These are phyloP conservation scores for Plenodomus biglobosus DNA, from an alignment of 2,329 filamentous ascomycete species.

Conservation along the genomic window DNA sequence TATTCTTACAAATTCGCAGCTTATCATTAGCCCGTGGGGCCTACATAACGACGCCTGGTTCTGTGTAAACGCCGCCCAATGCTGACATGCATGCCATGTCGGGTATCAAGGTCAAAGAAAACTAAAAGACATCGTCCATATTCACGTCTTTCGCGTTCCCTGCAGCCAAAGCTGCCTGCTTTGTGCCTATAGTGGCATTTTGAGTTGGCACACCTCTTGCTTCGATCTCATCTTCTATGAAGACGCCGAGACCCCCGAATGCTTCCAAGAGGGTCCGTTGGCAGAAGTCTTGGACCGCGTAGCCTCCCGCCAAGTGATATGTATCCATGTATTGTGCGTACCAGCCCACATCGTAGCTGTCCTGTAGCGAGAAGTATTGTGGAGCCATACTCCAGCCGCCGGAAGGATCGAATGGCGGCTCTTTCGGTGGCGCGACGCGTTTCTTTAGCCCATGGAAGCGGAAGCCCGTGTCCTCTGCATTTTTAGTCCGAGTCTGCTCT, in stretches of 20 bases:
- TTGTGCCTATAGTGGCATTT: constrained; percentile 35
- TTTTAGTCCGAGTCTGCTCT: constrained; percentile 6
- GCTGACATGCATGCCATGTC: constrained; percentile 18
- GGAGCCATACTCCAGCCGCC: constrained; percentile 68
- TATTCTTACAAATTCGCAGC: too few species aligned
- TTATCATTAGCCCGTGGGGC: too few species aligned
- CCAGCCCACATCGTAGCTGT: constrained; percentile 74
- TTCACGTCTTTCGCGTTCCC: constrained; percentile 57
- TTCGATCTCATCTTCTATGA: constrained; percentile 72
- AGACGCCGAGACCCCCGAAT: constrained; percentile 85
- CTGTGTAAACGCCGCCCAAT: constrained; percentile 31
- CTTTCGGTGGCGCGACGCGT: constrained; percentile 60
- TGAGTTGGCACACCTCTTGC: constrained; percentile 45
- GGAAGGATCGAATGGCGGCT: constrained; percentile 86
- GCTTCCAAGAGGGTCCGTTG: constrained; percentile 80
- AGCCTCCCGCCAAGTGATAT: constrained; percentile 75
- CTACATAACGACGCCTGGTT: background rate
- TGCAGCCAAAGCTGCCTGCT: constrained; percentile 54
- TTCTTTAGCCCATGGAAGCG: constrained; percentile 80
- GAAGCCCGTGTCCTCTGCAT: constrained; percentile 42
- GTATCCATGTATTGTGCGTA: constrained; percentile 69
- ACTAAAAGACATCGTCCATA: constrained; percentile 49
- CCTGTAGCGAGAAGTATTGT: constrained; percentile 69
- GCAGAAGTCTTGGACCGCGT: constrained; percentile 80
- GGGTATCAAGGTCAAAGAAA: constrained; percentile 38